A percentile compares a stretch with the other conserved stretches of the same genome.
Conservation (phyloP, 2,329 filamentous ascomycete genomes). For the Madurella fahalii region DNA sequence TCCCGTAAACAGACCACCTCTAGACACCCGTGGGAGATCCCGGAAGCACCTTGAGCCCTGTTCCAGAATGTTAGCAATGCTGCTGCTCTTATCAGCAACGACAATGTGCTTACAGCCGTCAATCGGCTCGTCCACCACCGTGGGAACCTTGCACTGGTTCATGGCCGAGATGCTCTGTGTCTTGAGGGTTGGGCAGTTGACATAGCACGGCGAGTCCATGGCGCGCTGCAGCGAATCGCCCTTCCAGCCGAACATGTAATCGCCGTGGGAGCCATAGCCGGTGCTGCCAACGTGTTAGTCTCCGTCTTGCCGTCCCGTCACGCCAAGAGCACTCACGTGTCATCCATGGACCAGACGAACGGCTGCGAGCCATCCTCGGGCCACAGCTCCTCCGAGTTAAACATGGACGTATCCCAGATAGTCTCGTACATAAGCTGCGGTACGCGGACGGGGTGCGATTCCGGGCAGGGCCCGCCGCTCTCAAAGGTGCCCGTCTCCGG, state of each 20-base stretch:
- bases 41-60: constrained; percentile 17
- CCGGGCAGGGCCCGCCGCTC: constrained; percentile 29
- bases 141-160: constrained; percentile 21
- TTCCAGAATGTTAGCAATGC: not conserved
- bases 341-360: constrained; percentile 23
- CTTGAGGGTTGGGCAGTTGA: constrained; percentile 27
- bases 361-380: constrained; percentile 22
- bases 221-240: constrained; percentile 22
- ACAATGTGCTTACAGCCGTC: constrained; percentile 16
- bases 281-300: constrained; percentile 13
- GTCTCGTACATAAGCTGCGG: constrained; percentile 36
- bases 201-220: constrained; percentile 25
- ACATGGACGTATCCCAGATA: constrained; percentile 25
- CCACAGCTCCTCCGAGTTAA: constrained; percentile 22
- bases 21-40: not conserved
- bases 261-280: constrained; percentile 22
- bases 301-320: not conserved
- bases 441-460: constrained; percentile 32
- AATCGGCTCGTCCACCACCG: constrained; percentile 16
- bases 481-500: constrained; percentile 25
- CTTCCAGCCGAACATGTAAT: constrained; percentile 25
- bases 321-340: constrained; percentile 7
- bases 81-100: not conserved
- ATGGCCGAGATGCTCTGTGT: constrained; percentile 20
- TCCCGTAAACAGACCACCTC: not conserved